Conservation (phyloP, 305 asterid genomes). For the Solanum hybrid region DNA sequence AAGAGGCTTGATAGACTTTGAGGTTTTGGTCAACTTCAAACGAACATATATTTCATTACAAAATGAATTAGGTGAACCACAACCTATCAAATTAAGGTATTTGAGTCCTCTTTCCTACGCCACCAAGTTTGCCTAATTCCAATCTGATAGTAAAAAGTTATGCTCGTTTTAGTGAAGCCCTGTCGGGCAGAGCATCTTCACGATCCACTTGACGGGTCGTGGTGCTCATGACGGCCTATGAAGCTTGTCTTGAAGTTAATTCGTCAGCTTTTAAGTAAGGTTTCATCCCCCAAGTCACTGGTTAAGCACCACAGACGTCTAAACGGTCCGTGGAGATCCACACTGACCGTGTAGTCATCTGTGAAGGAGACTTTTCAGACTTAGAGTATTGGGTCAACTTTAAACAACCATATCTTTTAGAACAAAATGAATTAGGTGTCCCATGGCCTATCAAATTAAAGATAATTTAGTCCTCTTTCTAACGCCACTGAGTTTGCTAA, state of each 20-base stretch:
- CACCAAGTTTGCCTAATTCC: background rate
- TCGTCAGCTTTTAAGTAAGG: background rate
- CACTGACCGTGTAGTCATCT: background rate
- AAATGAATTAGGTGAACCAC: background rate
- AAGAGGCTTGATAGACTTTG: background rate
- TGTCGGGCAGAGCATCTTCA: background rate
- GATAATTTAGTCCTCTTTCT: too few species aligned
- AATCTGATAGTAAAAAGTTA: background rate
- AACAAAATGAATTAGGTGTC: too few species aligned
- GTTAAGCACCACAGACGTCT: background rate
- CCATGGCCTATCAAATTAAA: too few species aligned
- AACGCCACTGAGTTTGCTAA: too few species aligned
- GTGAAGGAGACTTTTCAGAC: background rate
- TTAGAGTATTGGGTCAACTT: background rate
- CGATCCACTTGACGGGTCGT: background rate
- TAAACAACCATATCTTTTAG: too few species aligned
- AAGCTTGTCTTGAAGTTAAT: background rate
- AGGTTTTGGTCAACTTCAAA: background rate
- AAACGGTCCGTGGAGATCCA: background rate
- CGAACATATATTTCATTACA: background rate
- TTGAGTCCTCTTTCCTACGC: background rate
- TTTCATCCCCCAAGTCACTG: background rate
- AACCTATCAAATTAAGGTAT: background rate
- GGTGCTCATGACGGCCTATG: background rate
- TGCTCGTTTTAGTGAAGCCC: background rate